Base-by-base conservation (phyloP, 2,329 filamentous ascomycete species). In the Orbilia javanica region DNA sequence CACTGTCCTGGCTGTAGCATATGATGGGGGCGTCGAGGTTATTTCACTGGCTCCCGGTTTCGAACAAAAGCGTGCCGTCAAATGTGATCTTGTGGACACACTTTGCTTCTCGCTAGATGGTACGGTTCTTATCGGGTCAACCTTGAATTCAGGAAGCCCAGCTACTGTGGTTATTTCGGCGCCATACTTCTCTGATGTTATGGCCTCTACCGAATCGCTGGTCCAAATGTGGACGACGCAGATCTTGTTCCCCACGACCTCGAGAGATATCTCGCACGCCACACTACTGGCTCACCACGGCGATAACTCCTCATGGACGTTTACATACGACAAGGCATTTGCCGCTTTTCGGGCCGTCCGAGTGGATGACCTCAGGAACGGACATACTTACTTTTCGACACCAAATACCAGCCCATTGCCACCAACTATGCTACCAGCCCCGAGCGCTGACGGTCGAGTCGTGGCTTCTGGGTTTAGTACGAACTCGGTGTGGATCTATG, bases 21-120 rank as follows among this genome's bases (percentile, higher is more conserved):
- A 94, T 83, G 90, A 93, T 82, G 92, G 92, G 69, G 93, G 92
- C n/a, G 94, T 97, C 79, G 94, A 97, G 83, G 92, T 97, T 0
- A 90, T 92, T 29, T 92, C 93, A 4, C 85, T 97, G 44, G 89
- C 89, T 27, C 82, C 91, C 29, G 84, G 88, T 11, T 92, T 89
- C 0, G 91, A 94, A 80, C 70, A 73, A 20, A 88, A 91, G 81
- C 88, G 93, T 80, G 89, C 92, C 10, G 92, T 95, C 72, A 93
- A 94, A 82, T 95, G 92, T 82, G 90, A 92, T 82, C 88, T 88
- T 1, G 91, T 94, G 3, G 92, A 95, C 82, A 87, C 89, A 1
- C 84, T 96, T 57, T 87, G 89, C 2, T 96, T 96, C 82, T 94
- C 92, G 0, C 88, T 88, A 64, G 92, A 95, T 83, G 92, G 92